Base-by-base conservation (phyloP, 75 land plant species). In the Ceratopteris richardii region DNA sequence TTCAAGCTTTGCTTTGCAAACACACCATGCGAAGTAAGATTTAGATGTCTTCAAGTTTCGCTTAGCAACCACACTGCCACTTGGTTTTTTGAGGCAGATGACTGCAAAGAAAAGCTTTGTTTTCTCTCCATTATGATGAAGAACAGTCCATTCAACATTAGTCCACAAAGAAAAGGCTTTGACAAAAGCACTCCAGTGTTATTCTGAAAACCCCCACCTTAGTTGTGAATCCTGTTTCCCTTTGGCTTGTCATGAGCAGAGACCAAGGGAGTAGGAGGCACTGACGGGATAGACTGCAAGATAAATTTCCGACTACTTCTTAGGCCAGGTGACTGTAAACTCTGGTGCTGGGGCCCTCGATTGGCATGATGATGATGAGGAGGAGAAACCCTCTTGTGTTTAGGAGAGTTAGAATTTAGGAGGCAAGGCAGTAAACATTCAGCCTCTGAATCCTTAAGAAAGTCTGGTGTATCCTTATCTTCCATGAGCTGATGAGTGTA, bases 331-430 rank as follows among this genome's bases (percentile, higher is more conserved):
- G 81, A 74, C 54, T 65, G 74, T 28, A 72, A 57, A 24, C 73
- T 40, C 31, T 41, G 29, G 19, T 60, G 64, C 22, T 22, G 22
- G 51, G 39, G 29, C 60, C 70, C 81, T 51, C 52, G 52, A 22
- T 28, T 26, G 31, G 31, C 65, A 27, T 65, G 64, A 23, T 27
- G 46, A 5, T 75, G 70, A 5, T 75, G 70, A 27, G 84, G 87
- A 48, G 87, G 85, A 36, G 87, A 77, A 22, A 87, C 93, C 17
- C 93, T 72, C 42, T 84, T 90, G 54, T 79, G 71, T 56, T 79
- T 87, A 1, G 97, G 88, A 2, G 93, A 90, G 52, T 67, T 73
- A 37, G 83, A 67, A 62, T 83, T 80, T 4, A 82, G 70, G 12
- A 71, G 50, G 53, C 76, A 78, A 24, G 33, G 48, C 4, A 78